Evolutionary conservation across 192 early-diverging fungal genomes (phyloP).

Genomic region (Entomortierella lignicola): DNA sequence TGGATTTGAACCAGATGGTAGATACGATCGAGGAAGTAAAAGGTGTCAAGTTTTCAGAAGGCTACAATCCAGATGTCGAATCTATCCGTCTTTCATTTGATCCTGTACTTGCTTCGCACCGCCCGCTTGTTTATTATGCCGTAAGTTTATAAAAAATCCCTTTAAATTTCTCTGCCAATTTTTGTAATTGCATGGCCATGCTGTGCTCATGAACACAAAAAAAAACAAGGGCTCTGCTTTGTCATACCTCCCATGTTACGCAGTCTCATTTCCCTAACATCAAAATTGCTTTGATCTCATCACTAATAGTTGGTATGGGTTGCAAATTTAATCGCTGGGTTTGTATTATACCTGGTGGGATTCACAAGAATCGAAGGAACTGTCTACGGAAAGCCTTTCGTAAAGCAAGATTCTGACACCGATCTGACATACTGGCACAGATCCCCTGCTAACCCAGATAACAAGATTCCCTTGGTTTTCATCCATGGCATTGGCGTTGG

Average conservation of each 20-base stretch:
- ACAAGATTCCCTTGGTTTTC: slow-evolving; percentile 68
- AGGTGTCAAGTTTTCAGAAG: slow-evolving; percentile 52
- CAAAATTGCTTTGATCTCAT: background rate
- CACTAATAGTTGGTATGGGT: slow-evolving; percentile 29
- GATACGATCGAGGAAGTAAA: slow-evolving; percentile 43
- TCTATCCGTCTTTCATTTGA: slow-evolving; percentile 71
- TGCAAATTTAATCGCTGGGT: slow-evolving; percentile 13
- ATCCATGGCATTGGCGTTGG: slow-evolving; percentile 79
- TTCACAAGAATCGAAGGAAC: slow-evolving; percentile 34
- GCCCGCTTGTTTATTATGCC: slow-evolving; percentile 68
- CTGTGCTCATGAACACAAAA: background rate
- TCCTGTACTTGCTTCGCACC: slow-evolving; percentile 63
- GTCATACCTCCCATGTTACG: background rate
- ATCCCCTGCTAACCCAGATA: slow-evolving; percentile 27
- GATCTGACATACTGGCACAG: slow-evolving; percentile 43
- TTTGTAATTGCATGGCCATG: background rate
- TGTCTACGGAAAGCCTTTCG: background rate
- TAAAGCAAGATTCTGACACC: slow-evolving; percentile 29
- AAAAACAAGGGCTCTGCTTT: background rate
- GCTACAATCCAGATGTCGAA: slow-evolving; percentile 55
- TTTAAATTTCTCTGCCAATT: background rate
- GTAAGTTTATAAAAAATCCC: slow-evolving; percentile 20
- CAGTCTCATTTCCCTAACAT: background rate
- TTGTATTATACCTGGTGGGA: slow-evolving; percentile 23
- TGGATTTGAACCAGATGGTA: slow-evolving; percentile 60